Conservation (phyloP, 169 alveolate genomes). For the Eimeria sp. region DNA sequence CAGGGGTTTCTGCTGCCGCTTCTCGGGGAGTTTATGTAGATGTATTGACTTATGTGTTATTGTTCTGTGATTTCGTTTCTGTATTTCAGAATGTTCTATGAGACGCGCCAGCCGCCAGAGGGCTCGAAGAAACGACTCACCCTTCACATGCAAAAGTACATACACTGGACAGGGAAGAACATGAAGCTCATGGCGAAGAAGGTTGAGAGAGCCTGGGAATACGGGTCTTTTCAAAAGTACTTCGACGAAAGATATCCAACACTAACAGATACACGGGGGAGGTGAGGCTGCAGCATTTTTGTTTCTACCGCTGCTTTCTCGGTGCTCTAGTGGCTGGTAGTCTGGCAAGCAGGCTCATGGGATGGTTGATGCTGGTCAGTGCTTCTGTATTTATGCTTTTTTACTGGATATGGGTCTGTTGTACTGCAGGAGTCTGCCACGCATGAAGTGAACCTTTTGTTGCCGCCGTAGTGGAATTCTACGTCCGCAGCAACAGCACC, state of each 20-base stretch:
- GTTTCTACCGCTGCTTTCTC: not conserved
- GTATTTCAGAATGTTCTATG: constrained; percentile 81
- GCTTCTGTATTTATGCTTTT: not conserved
- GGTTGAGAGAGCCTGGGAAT: constrained; percentile 92
- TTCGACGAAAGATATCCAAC: constrained; percentile 78
- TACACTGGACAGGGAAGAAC: constrained; percentile 86
- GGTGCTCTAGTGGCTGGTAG: not conserved
- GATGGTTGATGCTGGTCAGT: not conserved
- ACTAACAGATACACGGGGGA: constrained; percentile 75
- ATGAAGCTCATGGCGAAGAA: constrained; percentile 89
- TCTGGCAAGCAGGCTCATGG: not conserved
- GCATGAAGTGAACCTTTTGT: constrained; percentile 24
- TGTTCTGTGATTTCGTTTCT: not conserved
- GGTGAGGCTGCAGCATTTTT: constrained; percentile 37
- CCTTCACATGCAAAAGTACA: constrained; percentile 76
- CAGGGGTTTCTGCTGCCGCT: not conserved
- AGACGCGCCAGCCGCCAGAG: constrained; percentile 79
- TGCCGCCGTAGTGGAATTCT: not conserved
- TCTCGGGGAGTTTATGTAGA: no score
- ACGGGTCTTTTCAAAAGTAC: constrained; percentile 89
- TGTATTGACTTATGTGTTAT: no score
- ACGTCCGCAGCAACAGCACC: not conserved
- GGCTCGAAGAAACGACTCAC: constrained; percentile 75
- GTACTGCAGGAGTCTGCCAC: constrained; percentile 69
- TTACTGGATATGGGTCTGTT: not conserved